Conservation (phyloP, 805 yeast species). For the Osmozyma mogii region DNA sequence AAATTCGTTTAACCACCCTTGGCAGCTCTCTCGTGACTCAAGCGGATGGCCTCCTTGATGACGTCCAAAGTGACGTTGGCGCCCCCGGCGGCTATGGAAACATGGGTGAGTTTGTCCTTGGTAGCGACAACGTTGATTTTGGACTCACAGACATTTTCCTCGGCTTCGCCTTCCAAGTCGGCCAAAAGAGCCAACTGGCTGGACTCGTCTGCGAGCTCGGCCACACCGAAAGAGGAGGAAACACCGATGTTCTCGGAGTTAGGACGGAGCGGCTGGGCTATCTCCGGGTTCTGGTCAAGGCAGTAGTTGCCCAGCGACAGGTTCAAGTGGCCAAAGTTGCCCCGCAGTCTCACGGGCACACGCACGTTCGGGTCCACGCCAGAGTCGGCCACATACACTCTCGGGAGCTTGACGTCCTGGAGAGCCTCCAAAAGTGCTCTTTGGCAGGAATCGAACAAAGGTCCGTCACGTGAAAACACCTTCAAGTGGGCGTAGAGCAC, state of each 20-base stretch:
- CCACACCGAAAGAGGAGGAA: conserved; percentile 54
- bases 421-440: conserved; percentile 60
- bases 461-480: conserved; percentile 76
- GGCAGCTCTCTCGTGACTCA: background rate
- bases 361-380: conserved; percentile 49
- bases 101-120: conserved; percentile 27
- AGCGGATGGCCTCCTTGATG: conserved; percentile 36
- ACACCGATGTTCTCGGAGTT: conserved; percentile 32
- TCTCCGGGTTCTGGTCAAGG: conserved; percentile 40
- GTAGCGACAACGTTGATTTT: conserved; percentile 40
- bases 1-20: too few relatives aligned
- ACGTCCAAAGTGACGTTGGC: conserved; percentile 39
- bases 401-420: conserved; percentile 52
- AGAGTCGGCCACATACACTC: conserved; percentile 46
- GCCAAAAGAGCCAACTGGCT: conserved; percentile 42
- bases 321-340: conserved; percentile 43
- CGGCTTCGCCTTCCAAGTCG: conserved; percentile 82
- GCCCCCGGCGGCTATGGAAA: conserved; percentile 44
- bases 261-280: conserved; percentile 30
- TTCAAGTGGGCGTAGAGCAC: conserved; percentile 67
- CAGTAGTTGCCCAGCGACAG: conserved; percentile 26
- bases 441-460: conserved; percentile 72
- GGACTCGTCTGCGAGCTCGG: conserved; percentile 29
- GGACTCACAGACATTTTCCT: conserved; percentile 53
- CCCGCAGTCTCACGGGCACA: conserved; percentile 45